phyloP scores from a whole-genome alignment of 1,139 yeast species.

The Pichia sp. region DNA sequence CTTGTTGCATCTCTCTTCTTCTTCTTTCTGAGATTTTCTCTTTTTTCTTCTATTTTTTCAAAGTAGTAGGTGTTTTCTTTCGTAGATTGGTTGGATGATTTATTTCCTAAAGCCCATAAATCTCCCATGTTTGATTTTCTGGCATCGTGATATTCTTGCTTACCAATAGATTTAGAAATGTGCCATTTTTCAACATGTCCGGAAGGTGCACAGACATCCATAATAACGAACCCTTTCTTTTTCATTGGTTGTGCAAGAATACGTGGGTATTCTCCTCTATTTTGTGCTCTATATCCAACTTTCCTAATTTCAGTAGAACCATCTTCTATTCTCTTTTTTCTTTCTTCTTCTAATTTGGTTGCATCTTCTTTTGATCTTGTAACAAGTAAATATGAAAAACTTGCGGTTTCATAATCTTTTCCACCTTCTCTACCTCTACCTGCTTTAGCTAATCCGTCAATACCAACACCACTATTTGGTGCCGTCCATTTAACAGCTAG shows the following conservation, averaged over 20 bases:
- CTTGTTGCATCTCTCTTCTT: conserved; percentile 24
- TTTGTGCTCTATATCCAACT: conserved; percentile 30
- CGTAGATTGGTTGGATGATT: conserved; percentile 43
- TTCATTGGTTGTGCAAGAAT: conserved; percentile 68
- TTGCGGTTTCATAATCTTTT: conserved; percentile 64
- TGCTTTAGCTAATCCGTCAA: conserved; percentile 39
- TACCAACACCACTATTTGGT: conserved; percentile 49
- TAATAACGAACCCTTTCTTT: conserved; percentile 73
- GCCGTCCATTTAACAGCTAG: conserved; percentile 71
- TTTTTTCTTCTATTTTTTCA: conserved; percentile 27
- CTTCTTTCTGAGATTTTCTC: conserved; percentile 20
- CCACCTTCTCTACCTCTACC: conserved; percentile 78
- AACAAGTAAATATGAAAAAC: conserved; percentile 69
- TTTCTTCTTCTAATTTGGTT: conserved; percentile 31
- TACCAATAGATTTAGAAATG: conserved; percentile 71
- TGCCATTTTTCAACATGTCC: conserved; percentile 85
- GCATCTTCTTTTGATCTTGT: conserved; percentile 48
- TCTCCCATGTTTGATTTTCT: conserved; percentile 84
- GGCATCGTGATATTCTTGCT: conserved; percentile 81
- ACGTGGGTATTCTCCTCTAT: conserved; percentile 60
- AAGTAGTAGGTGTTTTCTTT: conserved; percentile 28
- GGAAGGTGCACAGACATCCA: conserved; percentile 74
- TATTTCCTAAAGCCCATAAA: conserved; percentile 78
- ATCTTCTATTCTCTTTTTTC: conserved; percentile 8
- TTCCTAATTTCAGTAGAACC: conserved; percentile 17